Conservation (phyloP, 331 rosid genomes). For the Pyracantha coccinea region DNA sequence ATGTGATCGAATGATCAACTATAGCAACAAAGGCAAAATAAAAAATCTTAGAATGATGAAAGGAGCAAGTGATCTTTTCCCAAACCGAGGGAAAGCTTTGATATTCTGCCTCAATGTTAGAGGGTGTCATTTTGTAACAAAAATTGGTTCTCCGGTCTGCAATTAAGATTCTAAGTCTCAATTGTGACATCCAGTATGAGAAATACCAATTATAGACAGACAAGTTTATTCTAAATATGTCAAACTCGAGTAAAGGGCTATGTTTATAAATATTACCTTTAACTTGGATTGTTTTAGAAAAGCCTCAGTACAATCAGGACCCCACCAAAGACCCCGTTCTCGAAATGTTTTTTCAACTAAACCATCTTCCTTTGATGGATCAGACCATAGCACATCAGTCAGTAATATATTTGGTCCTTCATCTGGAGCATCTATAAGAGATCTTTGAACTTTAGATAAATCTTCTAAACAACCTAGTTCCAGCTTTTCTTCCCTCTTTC, state of each 20-base stretch:
- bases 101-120: neutral
- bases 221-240: neutral
- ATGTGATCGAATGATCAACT: constrained; percentile 94
- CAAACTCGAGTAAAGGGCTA: neutral
- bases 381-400: constrained; percentile 82
- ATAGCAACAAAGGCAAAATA: constrained; percentile 16
- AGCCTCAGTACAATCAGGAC: constrained; percentile 83
- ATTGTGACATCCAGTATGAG: neutral
- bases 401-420: constrained; percentile 58
- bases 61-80: neutral
- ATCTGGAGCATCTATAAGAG: constrained; percentile 49
- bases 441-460: constrained; percentile 53
- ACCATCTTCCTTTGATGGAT: constrained; percentile 69
- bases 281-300: constrained; percentile 63
- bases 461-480: constrained; percentile 74
- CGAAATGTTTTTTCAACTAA: constrained; percentile 48
- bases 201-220: neutral
- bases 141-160: neutral
- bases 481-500: constrained; percentile 43
- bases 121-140: neutral
- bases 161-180: neutral
- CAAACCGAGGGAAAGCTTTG: neutral
- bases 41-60: neutral
- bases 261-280: constrained; percentile 44
- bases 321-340: constrained; percentile 75